Conservation (phyloP, 2,329 filamentous ascomycete genomes). For the Nemania sp. region DNA sequence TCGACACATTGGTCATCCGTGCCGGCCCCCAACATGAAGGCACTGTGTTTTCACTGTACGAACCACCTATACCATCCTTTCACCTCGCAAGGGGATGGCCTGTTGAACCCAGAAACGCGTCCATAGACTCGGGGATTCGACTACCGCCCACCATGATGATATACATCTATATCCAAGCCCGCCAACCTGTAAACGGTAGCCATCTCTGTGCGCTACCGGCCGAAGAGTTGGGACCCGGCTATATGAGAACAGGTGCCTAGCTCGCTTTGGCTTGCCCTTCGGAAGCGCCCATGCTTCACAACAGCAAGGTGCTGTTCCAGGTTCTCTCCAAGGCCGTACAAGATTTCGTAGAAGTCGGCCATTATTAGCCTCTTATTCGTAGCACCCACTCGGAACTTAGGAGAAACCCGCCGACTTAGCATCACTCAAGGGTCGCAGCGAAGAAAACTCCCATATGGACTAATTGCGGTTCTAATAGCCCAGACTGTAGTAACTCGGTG, state of each 20-base stretch:
- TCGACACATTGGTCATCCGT: conserved; percentile 32
- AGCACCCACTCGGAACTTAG: neutral
- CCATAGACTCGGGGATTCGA: neutral
- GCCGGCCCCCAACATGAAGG: conserved; percentile 11
- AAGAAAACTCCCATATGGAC: neutral
- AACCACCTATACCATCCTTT: neutral
- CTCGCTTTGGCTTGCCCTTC: neutral
- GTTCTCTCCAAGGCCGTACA: neutral
- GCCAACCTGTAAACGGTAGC: too few species aligned
- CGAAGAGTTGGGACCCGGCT: neutral
- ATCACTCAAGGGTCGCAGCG: neutral
- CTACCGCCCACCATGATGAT: neutral
- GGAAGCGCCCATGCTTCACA: neutral
- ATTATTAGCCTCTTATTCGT: conserved; percentile 2
- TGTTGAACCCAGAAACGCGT: too few species aligned
- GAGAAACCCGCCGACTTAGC: neutral
- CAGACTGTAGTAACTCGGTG: neutral
- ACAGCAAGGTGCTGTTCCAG: neutral
- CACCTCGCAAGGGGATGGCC: too few species aligned
- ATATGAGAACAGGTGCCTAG: neutral
- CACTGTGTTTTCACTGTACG: conserved; percentile 35
- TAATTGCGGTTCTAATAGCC: neutral
- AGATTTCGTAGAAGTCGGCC: neutral
- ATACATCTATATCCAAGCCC: neutral
- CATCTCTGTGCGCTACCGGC: neutral